Conservation (phyloP, 208 protist species). For the Porcisia deanei region DNA sequence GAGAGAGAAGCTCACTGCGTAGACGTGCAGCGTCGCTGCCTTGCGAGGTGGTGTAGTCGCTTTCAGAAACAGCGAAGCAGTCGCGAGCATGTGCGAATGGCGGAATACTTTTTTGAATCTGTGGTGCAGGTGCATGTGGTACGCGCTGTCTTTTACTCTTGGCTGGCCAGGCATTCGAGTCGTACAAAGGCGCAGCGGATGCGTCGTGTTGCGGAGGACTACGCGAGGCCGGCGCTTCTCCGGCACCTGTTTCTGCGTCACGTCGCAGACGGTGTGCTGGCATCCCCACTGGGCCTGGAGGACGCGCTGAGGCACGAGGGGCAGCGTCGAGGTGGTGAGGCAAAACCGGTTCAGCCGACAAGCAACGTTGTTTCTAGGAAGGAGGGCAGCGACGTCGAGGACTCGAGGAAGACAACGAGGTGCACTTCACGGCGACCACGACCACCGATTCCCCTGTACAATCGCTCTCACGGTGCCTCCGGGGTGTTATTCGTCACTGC, state of each 20-base stretch:
- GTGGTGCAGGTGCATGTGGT: constrained; percentile 10
- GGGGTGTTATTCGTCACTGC: background rate
- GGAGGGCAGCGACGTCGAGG: background rate
- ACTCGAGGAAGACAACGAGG: background rate
- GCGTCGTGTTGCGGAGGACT: constrained; percentile 23
- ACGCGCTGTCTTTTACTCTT: constrained; percentile 2
- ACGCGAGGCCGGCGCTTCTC: constrained; percentile 26
- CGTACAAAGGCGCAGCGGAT: constrained; percentile 14
- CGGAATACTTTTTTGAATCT: constrained; percentile 8
- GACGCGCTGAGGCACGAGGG: background rate
- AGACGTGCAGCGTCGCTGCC: constrained; percentile 1
- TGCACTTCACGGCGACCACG: background rate
- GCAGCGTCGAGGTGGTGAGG: background rate
- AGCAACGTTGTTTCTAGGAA: background rate
- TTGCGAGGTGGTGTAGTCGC: constrained; percentile 6
- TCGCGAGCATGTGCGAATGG: background rate
- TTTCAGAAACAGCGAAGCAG: background rate
- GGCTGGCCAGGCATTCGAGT: background rate
- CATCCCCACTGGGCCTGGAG: background rate
- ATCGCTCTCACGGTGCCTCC: background rate
- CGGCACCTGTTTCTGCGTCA: constrained; percentile 19
- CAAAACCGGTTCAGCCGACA: background rate
- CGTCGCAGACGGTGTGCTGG: constrained; percentile 18
- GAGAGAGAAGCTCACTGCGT: background rate
- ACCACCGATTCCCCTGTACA: constrained; percentile 13